Conservation (phyloP, 306 rosid species). For the Crataegus laevigata region DNA sequence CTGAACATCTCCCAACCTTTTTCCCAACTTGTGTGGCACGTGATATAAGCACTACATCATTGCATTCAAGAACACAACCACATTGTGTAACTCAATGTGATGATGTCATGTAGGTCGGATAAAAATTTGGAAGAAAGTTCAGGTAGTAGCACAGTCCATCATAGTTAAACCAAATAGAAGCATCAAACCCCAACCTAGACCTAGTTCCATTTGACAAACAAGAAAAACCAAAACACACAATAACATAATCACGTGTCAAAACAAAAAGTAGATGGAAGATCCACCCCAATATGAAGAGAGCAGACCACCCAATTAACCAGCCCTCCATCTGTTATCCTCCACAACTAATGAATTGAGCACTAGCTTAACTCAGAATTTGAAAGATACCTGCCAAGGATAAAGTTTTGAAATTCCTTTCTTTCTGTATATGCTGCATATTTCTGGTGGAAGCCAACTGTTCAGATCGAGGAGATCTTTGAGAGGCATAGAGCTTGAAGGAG, state of each 20-base stretch:
- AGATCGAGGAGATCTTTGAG: slow-evolving; percentile 49
- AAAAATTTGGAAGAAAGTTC: neutral
- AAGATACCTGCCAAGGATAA: slow-evolving; percentile 83
- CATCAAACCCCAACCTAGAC: neutral
- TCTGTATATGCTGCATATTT: slow-evolving; percentile 71
- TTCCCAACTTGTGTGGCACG: no score
- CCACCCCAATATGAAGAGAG: neutral
- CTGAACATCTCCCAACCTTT: no score
- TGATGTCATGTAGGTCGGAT: neutral
- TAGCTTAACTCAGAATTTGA: slow-evolving; percentile 4
- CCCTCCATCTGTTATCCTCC: neutral
- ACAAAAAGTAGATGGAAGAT: neutral
- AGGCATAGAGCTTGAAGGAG: slow-evolving; percentile 62
- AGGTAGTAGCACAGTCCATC: neutral
- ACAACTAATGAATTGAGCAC: neutral
- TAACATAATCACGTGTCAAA: neutral
- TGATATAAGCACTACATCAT: no score
- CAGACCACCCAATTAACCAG: neutral
- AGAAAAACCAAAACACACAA: neutral
- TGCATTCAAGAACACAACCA: no score
- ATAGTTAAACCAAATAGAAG: neutral
- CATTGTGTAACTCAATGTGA: neutral
- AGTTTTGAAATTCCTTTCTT: slow-evolving; percentile 77
- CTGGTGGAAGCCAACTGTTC: slow-evolving; percentile 74
- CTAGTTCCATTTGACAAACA: neutral